Conservation (phyloP, 768 basidiomycete species). For the Termitomyces bulborhizus region DNA sequence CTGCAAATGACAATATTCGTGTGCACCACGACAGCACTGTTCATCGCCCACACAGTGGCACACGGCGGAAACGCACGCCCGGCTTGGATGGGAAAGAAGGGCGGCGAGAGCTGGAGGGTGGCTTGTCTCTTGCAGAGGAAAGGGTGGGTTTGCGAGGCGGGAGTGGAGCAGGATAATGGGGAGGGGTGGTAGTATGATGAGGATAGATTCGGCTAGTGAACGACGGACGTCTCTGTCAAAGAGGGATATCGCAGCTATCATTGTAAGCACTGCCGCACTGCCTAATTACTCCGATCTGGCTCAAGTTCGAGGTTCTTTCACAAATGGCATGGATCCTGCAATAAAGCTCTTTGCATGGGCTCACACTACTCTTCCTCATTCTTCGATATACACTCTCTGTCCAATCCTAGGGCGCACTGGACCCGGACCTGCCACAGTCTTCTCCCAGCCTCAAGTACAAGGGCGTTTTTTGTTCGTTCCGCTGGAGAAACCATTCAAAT, state of each 20-base stretch:
- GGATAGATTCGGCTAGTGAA: slow-evolving; percentile 26
- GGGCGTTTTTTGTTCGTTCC: slow-evolving; percentile 24
- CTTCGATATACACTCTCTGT: slow-evolving; percentile 25
- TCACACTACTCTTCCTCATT: slow-evolving; percentile 50
- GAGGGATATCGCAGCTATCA: slow-evolving; percentile 67
- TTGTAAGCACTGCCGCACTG: slow-evolving; percentile 63
- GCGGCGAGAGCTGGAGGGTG: slow-evolving; percentile 1
- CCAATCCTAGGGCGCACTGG: no score
- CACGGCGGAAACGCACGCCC: slow-evolving; percentile 80
- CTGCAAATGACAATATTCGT: slow-evolving; percentile 80
- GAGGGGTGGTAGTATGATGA: no score
- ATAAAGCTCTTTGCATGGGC: slow-evolving; percentile 44
- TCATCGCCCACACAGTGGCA: slow-evolving; percentile 80
- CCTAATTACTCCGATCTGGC: slow-evolving; percentile 31
- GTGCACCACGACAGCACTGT: slow-evolving; percentile 72
- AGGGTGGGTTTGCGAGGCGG: no score
- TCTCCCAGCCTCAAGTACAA: slow-evolving; percentile 1
- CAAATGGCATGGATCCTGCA: slow-evolving; percentile 33
- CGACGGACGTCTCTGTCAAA: slow-evolving; percentile 70
- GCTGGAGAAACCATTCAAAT: slow-evolving; percentile 53
- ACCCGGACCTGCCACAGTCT: not conserved
- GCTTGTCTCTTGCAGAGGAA: no score
- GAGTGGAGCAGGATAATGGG: no score
- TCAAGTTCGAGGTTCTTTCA: not conserved
- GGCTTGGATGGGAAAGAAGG: slow-evolving; percentile 51